Conservation (phyloP, 2,329 filamentous ascomycete genomes). For the Penicillium sp. region DNA sequence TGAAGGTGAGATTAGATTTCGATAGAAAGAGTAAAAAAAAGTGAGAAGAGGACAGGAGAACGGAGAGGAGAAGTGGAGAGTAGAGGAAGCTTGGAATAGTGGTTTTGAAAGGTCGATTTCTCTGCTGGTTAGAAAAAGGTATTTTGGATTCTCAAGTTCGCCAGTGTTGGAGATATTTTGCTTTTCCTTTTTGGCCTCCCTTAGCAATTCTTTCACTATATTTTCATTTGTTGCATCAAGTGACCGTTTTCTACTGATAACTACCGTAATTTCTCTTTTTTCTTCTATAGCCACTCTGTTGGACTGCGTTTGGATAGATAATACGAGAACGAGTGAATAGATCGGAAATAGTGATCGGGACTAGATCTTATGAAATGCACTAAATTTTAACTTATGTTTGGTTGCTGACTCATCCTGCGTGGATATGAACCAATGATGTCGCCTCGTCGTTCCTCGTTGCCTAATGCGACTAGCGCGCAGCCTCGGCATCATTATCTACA, state of each 20-base stretch:
- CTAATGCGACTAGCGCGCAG: neutral
- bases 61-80: no score
- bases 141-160: no score
- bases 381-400: no score
- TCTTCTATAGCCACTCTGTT: no score
- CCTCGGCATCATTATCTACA: neutral
- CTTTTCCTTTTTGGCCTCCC: neutral
- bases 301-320: neutral
- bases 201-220: neutral
- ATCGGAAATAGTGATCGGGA: neutral
- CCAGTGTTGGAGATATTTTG: neutral
- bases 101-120: no score
- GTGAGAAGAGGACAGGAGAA: no score
- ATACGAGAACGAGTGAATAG: neutral
- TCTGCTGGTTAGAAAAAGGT: no score
- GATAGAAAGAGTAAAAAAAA: no score
- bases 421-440: neutral
- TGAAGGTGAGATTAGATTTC: no score
- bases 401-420: neutral
- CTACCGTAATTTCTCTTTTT: no score
- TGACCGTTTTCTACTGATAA: neutral
- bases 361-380: no score
- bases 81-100: no score
- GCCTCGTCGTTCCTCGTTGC: neutral
- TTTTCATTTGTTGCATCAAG: neutral